These are phyloP conservation scores for Cyberlindnera mycetangii DNA, from an alignment of 805 yeast genomes.

Conservation along the genomic window DNA sequence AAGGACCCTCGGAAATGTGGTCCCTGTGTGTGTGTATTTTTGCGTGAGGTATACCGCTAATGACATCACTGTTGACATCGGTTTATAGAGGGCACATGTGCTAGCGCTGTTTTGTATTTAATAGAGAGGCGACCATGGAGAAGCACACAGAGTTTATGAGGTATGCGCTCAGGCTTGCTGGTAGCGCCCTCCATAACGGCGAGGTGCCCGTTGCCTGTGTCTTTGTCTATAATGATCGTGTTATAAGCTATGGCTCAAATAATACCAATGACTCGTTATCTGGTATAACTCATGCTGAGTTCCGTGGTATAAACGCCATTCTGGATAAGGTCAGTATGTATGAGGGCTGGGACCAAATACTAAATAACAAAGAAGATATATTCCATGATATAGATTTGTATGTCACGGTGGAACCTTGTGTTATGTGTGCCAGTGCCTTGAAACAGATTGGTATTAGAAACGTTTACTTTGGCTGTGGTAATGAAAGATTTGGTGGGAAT, in stretches of 20 bases:
- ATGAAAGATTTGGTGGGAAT: conserved; percentile 95
- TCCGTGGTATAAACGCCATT: conserved; percentile 67
- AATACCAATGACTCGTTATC: conserved; percentile 81
- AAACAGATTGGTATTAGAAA: conserved; percentile 71
- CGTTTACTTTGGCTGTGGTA: conserved; percentile 90
- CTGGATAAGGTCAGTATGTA: conserved; percentile 31
- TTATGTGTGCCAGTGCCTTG: conserved; percentile 94
- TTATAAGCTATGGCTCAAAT: conserved; percentile 78
- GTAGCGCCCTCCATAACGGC: conserved; percentile 56
- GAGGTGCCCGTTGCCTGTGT: conserved; percentile 89
- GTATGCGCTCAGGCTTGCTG: conserved; percentile 54
- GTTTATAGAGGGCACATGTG: too few species aligned
- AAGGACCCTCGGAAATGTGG: not conserved
- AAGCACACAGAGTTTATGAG: conserved; percentile 42
- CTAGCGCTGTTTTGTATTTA: not conserved
- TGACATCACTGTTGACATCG: too few species aligned
- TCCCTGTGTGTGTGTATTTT: too few species aligned
- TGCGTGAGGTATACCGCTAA: too few species aligned
- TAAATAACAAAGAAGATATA: conserved; percentile 30
- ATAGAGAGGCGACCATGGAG: conserved; percentile 4
- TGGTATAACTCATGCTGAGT: conserved; percentile 93
- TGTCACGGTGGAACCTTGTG: conserved; percentile 97
- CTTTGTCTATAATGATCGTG: conserved; percentile 48
- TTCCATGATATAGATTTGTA: conserved; percentile 65
- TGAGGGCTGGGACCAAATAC: conserved; percentile 13